Evolutionary conservation across 305 asterid genomes (phyloP).

Genomic region (Coffea humblotiana): DNA sequence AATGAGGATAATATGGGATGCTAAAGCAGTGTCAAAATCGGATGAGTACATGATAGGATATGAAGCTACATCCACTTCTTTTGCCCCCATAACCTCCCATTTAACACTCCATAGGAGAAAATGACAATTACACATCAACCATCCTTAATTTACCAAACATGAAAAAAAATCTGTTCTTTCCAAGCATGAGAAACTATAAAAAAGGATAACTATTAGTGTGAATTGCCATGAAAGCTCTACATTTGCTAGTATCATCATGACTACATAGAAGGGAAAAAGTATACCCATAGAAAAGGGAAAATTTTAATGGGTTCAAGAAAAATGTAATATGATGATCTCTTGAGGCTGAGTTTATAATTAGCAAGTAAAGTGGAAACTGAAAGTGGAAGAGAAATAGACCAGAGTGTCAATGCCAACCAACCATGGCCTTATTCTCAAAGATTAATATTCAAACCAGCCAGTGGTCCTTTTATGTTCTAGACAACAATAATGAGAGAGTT

Average conservation of each 20-base stretch:
- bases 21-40: too few relatives aligned
- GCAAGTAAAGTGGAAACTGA: too few relatives aligned
- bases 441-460: neutral
- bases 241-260: neutral
- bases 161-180: neutral
- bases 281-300: too few relatives aligned
- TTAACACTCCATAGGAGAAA: neutral
- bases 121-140: too few relatives aligned
- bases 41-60: too few relatives aligned
- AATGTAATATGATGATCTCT: neutral
- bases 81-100: neutral
- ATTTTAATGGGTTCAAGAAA: too few relatives aligned
- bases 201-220: too few relatives aligned
- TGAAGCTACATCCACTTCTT: neutral
- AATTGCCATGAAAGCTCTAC: too few relatives aligned
- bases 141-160: neutral
- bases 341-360: too few relatives aligned
- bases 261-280: neutral
- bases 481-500: neutral
- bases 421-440: neutral
- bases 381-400: neutral
- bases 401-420: neutral
- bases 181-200: neutral
- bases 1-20: too few relatives aligned
- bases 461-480: too few relatives aligned